Evolutionary conservation across 768 basidiomycete species (phyloP), one percentile per base, ranked within the genome.

Genomic region (Strobilomyces confusus): DNA sequence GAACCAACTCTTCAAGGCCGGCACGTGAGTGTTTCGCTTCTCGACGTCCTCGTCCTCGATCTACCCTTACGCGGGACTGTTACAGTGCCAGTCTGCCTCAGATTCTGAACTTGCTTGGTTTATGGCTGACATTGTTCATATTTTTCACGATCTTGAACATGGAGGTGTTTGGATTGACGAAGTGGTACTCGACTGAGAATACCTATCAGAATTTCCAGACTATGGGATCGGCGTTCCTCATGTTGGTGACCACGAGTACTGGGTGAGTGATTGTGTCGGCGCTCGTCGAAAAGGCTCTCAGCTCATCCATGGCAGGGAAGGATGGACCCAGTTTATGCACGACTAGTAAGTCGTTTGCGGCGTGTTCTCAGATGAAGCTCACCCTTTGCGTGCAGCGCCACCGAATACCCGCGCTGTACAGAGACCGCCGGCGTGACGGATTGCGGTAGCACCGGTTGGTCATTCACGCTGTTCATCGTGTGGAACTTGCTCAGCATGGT

Each of bases 401-500:
- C 89, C 26, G 76, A 77, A 0, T 89, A 88, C 61, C 94, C 94
- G 23, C 82, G 85, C 14, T 97, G 95, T 68, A 93, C 89, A 1
- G 80, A 83, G 51, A 69, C 75, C 3, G 47, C 70, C 1, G 63
- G 72, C 9, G 74, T 4, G 79, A 88, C 89, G 0, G 95, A 98
- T 67, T 98, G 95, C 59, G 95, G 95, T 15, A 93, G 88, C 61
- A 70, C 77, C 2, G 75, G 75, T 8, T 94, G 93, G 87, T 86
- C 94, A 3, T 93, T 85, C 69, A 75, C 80, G 1, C 75, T 98
- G 17, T 97, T 95, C 72, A 95, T 95, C 58, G 82, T 88, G 2
- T 98, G 95, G 95, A 98, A 97, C 63, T 72, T 98, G 29, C 73
- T 98, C 29, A 92, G 89, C 80, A 95, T 95, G 93, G 91, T 92